Percentiles rank a stretch among this genome's conserved stretches.
Conservation (phyloP, 805 yeast species). For the Barnettozyma pratensis region DNA sequence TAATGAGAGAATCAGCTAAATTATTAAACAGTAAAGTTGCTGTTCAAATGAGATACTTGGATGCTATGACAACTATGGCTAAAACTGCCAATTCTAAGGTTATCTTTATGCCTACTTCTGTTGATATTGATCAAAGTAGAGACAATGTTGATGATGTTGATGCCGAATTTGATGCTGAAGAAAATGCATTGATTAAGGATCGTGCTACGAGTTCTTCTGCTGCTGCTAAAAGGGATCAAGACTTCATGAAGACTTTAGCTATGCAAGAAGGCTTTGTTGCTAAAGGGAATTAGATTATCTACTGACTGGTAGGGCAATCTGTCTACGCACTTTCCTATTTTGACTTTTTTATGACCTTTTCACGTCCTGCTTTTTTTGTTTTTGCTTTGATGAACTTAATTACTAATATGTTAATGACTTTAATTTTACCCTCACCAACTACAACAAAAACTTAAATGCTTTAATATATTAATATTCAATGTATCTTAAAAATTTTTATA, state of each 20-base stretch:
- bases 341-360: no score
- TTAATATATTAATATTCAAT: neutral
- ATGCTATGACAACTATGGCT: conserved; percentile 76
- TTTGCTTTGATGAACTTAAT: neutral
- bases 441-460: neutral
- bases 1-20: conserved; percentile 77
- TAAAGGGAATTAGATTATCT: neutral
- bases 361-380: neutral
- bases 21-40: conserved; percentile 70
- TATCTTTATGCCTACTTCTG: conserved; percentile 62
- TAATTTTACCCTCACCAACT: neutral
- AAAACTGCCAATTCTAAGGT: conserved; percentile 57
- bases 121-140: conserved; percentile 29
- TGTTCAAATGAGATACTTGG: conserved; percentile 72
- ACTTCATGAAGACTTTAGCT: conserved; percentile 6
- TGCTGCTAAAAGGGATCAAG: neutral
- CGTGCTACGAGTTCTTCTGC: neutral
- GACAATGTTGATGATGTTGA: conserved; percentile 3
- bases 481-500: neutral
- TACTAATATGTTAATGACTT: neutral
- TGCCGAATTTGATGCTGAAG: neutral
- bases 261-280: conserved; percentile 8
- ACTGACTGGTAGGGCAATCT: neutral
- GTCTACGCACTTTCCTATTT: no score
- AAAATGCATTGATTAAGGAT: no score